Evolutionary conservation across 2,329 filamentous ascomycete species (phyloP), one percentile per base, ranked within the genome.

Genomic region (Lojkania enalia): DNA sequence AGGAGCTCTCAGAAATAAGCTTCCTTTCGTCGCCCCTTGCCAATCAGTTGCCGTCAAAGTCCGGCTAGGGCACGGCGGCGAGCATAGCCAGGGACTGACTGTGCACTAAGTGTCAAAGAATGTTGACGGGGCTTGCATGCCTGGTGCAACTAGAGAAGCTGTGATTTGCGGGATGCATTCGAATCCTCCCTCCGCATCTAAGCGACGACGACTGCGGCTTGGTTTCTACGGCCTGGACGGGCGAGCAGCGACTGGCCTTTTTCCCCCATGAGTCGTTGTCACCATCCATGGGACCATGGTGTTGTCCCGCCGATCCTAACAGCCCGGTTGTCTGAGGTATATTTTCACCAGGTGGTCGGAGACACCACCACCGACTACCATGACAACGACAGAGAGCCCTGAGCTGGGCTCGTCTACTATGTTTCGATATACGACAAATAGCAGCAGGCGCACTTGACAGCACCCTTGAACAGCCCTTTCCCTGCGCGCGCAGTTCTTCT

Each of bases 81-180:
- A n/a, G n/a, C n/a, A n/a, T n/a, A n/a, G n/a, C n/a, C n/a, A n/a
- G n/a, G n/a, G n/a, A n/a, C n/a, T n/a, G n/a, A n/a, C n/a, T n/a
- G n/a, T n/a, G n/a, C n/a, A n/a, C n/a, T n/a, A n/a, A n/a, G n/a
- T n/a, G n/a, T n/a, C n/a, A 27, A n/a, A 27, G 25, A 9, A 5
- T 45, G 46, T 44, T 46, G 42, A 30, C 33, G 41, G n/a, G 38
- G 49, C 44, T 44, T 55, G 47, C 44, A 49, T 43, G 36, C 39
- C 46, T 48, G 45, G 48, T 50, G 35, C 44, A 14, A 32, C 39
- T 16, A 40, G 14, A 30, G 9, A 15, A 39, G 42, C 31, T 44
- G 41, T 44, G 51, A 50, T 54, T 47, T 57, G 55, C 51, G 45
- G 45, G 35, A 54, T 46, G 39, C 38, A 46, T 33, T 43, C 20